Base-by-base conservation (phyloP, 768 basidiomycete genomes). In the Amanita brunnescens region DNA sequence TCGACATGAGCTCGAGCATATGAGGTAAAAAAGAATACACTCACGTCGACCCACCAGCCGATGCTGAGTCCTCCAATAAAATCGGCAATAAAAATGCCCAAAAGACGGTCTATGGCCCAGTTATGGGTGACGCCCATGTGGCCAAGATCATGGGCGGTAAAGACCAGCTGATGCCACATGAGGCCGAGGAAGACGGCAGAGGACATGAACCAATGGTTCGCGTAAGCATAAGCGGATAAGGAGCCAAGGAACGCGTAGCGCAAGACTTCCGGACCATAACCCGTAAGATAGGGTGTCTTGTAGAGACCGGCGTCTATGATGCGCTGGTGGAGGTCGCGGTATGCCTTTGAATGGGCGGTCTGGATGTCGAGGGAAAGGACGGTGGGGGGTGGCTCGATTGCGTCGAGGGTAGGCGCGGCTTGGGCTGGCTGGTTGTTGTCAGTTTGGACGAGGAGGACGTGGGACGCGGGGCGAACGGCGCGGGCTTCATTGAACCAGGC, bases 11-110 rank as follows among this genome's bases (percentile, higher is more conserved):
- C 18, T 24, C 7, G 12, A 35, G 23, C 30, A 21, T 16, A 16
- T 23, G 9, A 13, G 26, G 37, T 30, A 13, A 29, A 21, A 34
- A 47, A 53, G 9, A 33, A 45, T 29, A 48, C n/a, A 81, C 92
- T 70, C 59, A 94, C 93, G 64, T 93, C 79, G 35, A 91, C 89
- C 95, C 95, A 99, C 96, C 96, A 99, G 35, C 93, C 91, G 20
- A 96, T 76, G 63, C 93, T 96, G 48, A 99, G 71, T 4, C 96
- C 96, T 21, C 96, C 96, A 42, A 93, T 72, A 60, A 85, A 91
- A 64, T 92, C 80, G 0, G 95, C 89, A 40, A 97, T 70, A 29
- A 83, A 62, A 34, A 85, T 94, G 10, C 81, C 86, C 32, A 94
- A 68, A 33, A 91, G 60, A 29, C 93, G 80, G 65, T 99, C 95